Base-by-base conservation (phyloP, 2,329 filamentous ascomycete genomes). In the Periconia sp. region DNA sequence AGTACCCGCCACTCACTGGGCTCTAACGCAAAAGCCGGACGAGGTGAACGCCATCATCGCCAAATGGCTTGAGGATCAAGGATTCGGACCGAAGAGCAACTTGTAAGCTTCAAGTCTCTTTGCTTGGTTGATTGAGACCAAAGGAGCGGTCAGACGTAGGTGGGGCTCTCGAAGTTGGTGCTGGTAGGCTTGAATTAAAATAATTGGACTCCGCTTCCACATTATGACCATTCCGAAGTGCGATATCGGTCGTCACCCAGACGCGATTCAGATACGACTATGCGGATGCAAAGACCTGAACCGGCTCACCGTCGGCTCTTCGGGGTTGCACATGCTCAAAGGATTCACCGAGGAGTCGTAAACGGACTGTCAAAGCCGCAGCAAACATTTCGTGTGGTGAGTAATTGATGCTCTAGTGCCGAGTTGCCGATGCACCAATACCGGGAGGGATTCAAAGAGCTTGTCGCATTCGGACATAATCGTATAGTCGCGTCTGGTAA, bases 1-100 rank as follows among this genome's bases (percentile, higher is more conserved):
- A 65, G 85, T 96, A 40, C 70, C 85, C 24, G 79, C 86, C 0
- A 76, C 79, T 13, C 94, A 97, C 71, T 97, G 92, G 92, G 88
- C 86, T 32, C 72, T 95, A 64, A 85, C 83, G 76, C 83, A 96
- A 75, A 82, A 81, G 51, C 79, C 86, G 0, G 80, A 78, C 16
- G 82, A 86, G 57, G 82, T 89, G 3, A 96, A 96, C 68, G 67
- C 64, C 36, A 73, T 84, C 47, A 77, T 96, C 55, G 77, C 74
- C 42, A 76, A 79, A 43, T 96, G 91, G 81, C 54, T 95, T 47
- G 77, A 80, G 45, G 72, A 70, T 12, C 77, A 85, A 30, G 78
- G 76, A 3, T 75, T 77, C 55, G 70, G 65, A 18, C 70, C 31
- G 34, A 73, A 71, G 54, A 72, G 72, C 48, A 76, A 71, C 46